Percentiles rank a stretch among this genome's conserved stretches.
These are phyloP conservation scores for Lecanosticta acicola DNA, from an alignment of 2,329 filamentous ascomycete genomes.

Conservation along the genomic window DNA sequence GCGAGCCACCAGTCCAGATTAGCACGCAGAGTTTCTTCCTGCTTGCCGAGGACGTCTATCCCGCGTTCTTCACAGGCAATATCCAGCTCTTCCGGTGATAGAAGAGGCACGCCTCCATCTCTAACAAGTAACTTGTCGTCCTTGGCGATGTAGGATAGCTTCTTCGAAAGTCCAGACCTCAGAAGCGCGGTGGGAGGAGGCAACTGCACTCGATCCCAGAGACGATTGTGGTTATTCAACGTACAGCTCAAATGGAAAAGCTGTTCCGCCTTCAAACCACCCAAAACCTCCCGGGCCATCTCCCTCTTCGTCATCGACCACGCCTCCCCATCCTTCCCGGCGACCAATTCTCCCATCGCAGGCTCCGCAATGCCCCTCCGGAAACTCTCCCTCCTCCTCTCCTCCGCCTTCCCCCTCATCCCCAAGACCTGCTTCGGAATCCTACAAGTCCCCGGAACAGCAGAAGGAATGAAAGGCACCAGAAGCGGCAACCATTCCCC, in stretches of 20 bases:
- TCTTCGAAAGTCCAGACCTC: conserved; percentile 47
- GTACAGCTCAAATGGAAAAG: conserved; percentile 39
- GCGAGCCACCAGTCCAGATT: conserved; percentile 38
- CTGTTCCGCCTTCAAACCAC: conserved; percentile 33
- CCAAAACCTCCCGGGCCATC: conserved; percentile 12
- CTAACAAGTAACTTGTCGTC: conserved; percentile 65
- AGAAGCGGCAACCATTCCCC: conserved; percentile 83
- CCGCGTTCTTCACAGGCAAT: conserved; percentile 36
- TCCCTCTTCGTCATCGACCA: conserved; percentile 25
- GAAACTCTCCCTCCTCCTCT: conserved; percentile 48
- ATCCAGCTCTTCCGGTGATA: conserved; percentile 37
- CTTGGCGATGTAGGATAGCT: conserved; percentile 58
- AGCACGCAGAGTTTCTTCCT: conserved; percentile 22
- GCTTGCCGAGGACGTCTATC: conserved; percentile 29
- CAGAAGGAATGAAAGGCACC: conserved; percentile 62
- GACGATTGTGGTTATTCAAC: conserved; percentile 37
- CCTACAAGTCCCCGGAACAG: conserved; percentile 76
- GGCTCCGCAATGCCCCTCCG: conserved; percentile 63
- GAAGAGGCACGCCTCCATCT: conserved; percentile 56
- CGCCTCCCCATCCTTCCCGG: conserved; percentile 45
- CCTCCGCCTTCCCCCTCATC: conserved; percentile 50
- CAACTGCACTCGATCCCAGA: conserved; percentile 43
- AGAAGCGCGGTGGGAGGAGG: conserved; percentile 49
- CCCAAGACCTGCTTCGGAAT: conserved; percentile 71
- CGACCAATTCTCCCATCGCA: conserved; percentile 47